Evolutionary conservation across 768 basidiomycete genomes (phyloP).

Genomic region (Tulasnella sp.): DNA sequence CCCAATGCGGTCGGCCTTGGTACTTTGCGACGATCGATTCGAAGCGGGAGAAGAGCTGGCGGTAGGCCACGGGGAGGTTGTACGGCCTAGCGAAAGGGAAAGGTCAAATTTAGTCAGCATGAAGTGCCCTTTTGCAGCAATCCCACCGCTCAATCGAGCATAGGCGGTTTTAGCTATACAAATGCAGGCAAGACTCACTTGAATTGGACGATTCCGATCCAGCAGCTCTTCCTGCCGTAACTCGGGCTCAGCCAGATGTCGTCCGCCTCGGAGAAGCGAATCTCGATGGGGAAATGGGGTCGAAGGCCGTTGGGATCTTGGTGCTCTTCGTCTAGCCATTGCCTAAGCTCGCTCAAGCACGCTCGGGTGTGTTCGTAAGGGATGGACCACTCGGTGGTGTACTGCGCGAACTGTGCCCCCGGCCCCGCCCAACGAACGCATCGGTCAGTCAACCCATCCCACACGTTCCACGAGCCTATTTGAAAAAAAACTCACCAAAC

Average conservation of each 20-base stretch:
- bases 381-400: constrained; percentile 93
- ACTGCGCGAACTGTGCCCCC: constrained; percentile 69
- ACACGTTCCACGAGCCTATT: no score
- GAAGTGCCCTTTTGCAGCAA: neutral
- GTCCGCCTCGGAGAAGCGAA: constrained; percentile 77
- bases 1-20: constrained; percentile 90
- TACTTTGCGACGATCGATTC: constrained; percentile 57
- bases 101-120: neutral
- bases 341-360: constrained; percentile 59
- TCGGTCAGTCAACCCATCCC: no score
- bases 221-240: constrained; percentile 64
- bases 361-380: constrained; percentile 54
- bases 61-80: constrained; percentile 71
- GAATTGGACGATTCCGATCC: constrained; percentile 97
- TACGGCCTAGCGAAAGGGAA: constrained; percentile 51
- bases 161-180: neutral
- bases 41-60: constrained; percentile 60
- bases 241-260: constrained; percentile 94
- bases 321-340: constrained; percentile 60
- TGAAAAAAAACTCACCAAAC: constrained; percentile 58
- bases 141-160: neutral
- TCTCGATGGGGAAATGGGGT: constrained; percentile 87
- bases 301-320: constrained; percentile 60
- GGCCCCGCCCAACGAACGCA: no score
- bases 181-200: constrained; percentile 46